Evolutionary conservation across 1,284 basidiomycete genomes (phyloP), one percentile per base, ranked within the genome.

Genomic region (Sparassis latifolia): DNA sequence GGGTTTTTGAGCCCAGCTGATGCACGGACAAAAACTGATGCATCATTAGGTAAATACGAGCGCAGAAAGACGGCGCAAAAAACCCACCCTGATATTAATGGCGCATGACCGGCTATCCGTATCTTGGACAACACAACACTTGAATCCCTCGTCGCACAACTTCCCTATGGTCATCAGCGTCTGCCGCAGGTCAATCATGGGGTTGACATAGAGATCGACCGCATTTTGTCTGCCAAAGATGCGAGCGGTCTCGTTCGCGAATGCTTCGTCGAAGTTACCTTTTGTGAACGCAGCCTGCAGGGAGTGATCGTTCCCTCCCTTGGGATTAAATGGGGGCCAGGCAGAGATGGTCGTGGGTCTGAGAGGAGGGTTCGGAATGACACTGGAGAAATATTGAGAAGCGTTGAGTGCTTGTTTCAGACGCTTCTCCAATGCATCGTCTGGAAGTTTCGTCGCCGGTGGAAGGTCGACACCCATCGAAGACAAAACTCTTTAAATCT

Each of bases 181-280:
- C 54, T 70, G 65, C 10, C 71, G 63, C 42, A 71, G 56, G 52
- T 72, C 68, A 51, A 57, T 62, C 49, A 73, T 70, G 0, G 67
- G 66, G 39, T 69, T 64, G 37, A 62, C 58, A 50, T 61, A 58
- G 1, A 61, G 46, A 6, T 35, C 44, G 29, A 49, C 28, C 2
- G 43, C 42, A 7, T 38, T 30, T 32, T 43, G 28, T 38, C 33
- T 31, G 38, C 52, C 48, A 28, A 12, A 30, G 32, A 10, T 45
- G 31, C 27, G 33, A 20, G 46, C 45, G 1, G 33, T 31, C 30
- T 38, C 38, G 37, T 43, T 51, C 41, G 42, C 33, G 30, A 28
- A n/a, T 2, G 48, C 47, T 47, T 58, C 59, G 2, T 49, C 33
- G 20, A 57, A n/a, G 47, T 59, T 58, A n/a, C 51, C 54, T 12